Conservation (phyloP, 225 moss, liverwort and hornwort genomes). For the Lunularia cruciata region DNA sequence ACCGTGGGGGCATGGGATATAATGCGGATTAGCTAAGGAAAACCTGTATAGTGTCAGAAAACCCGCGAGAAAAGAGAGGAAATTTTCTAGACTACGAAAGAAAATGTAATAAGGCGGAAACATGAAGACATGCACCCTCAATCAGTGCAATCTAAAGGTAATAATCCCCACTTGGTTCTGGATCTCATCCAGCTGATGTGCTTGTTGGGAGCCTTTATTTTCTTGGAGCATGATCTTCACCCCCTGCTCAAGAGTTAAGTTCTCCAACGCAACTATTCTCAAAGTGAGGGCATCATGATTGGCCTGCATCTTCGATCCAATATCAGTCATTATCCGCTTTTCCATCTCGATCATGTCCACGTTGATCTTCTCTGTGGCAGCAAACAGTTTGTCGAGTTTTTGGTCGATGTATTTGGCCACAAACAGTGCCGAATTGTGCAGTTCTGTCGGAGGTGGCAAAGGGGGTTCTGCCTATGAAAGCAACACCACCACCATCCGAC, state of each 20-base stretch:
- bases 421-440: slow-evolving; percentile 44
- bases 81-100: too few relatives aligned
- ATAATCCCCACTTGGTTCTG: slow-evolving; percentile 80
- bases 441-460: slow-evolving; percentile 44
- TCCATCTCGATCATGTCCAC: slow-evolving; percentile 53
- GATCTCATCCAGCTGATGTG: slow-evolving; percentile 54
- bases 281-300: slow-evolving; percentile 44
- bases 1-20: background rate
- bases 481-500: background rate
- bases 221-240: slow-evolving; percentile 51
- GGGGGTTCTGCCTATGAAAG: slow-evolving; percentile 35
- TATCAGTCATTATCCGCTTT: slow-evolving; percentile 50
- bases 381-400: slow-evolving; percentile 47
- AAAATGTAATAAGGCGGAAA: background rate
- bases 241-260: slow-evolving; percentile 47
- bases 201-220: slow-evolving; percentile 44
- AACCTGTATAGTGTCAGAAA: too few relatives aligned
- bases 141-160: slow-evolving; percentile 59
- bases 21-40: slow-evolving; percentile 5
- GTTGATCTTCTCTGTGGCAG: slow-evolving; percentile 44
- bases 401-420: slow-evolving; percentile 52
- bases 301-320: slow-evolving; percentile 54
- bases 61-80: too few relatives aligned
- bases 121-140: background rate
- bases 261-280: slow-evolving; percentile 53